Evolutionary conservation across 768 basidiomycete species (phyloP), one percentile per base, ranked within the genome.

Genomic region (Termitomyces sp.): DNA sequence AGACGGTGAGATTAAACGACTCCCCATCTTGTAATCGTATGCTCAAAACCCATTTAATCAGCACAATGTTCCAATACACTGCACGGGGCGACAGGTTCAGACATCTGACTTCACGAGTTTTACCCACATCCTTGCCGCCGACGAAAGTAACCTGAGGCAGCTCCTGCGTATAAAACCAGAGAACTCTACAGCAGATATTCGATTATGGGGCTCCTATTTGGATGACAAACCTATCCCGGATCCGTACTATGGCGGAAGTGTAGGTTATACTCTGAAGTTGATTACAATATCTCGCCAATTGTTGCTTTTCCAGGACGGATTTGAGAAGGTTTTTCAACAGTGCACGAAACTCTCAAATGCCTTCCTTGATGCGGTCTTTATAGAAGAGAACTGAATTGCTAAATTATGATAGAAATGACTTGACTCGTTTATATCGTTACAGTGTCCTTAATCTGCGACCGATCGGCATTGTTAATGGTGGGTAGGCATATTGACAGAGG

Each of bases 401-500:
- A 12, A n/a, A 28, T 18, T 28, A 41, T 30, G 18, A 18, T 43
- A 54, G 30, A 30, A 20, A n/a, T 7, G 18, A 18, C 18, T 41
- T 13, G 14, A 5, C 41, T 54, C 28, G 3, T 38, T 30, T 4
- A 33, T 43, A 49, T 3, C 30, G 30, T 35, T 57, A 50, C 56
- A 50, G 6, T 40, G 38, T 41, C 40, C 40, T n/a, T 54, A 33
- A 20, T 36, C 10, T 36, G 16, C n/a, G 10, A 30, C 50, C 10
- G 30, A 20, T 36, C 8, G 32, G 28, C 12, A 30, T 35, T 16
- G 20, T 83, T 71, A 89, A 61, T 82, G 79, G 67, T 90, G 83
- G 28, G 89, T 93, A 40, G 92, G 92, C 92, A 94, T 94, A 64
- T 87, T 80, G 16, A 92, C 89, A 4, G 91, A 82, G n/a, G 92